These are phyloP conservation scores for Neurospora tetraspora DNA, from an alignment of 495 filamentous ascomycete species.

Conservation along the genomic window DNA sequence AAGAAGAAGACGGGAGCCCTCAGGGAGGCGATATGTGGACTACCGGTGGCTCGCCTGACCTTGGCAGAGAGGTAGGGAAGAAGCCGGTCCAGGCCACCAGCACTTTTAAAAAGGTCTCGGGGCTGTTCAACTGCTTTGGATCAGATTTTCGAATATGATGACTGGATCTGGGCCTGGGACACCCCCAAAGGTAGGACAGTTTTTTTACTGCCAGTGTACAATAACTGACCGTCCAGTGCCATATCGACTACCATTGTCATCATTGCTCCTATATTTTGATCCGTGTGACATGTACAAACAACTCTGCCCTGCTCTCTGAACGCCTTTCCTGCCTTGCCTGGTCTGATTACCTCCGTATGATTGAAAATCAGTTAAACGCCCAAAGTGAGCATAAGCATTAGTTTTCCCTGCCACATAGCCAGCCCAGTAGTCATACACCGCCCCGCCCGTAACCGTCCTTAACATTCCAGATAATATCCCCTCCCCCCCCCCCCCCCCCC, in stretches of 20 bases:
- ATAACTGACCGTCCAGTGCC: neutral
- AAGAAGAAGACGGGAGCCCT: neutral
- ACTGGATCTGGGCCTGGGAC: neutral
- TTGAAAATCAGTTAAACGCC: neutral
- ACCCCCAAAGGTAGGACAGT: too few species aligned
- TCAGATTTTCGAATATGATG: neutral
- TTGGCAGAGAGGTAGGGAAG: neutral
- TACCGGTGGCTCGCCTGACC: neutral
- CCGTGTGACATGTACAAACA: neutral
- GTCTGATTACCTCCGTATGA: neutral
- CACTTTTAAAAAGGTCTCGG: neutral
- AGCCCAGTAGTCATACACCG: neutral
- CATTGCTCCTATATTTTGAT: neutral
- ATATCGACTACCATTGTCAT: neutral
- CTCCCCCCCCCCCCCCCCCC: too few species aligned
- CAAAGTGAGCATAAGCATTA: neutral
- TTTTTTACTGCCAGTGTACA: neutral
- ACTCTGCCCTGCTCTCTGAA: neutral
- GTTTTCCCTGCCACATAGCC: neutral
- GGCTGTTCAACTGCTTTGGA: neutral
- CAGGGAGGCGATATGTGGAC: neutral
- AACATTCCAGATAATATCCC: neutral
- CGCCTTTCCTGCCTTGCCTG: neutral
- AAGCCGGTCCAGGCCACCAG: neutral
- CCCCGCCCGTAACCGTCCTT: neutral